Evolutionary conservation across 2,329 filamentous ascomycete species (phyloP), one percentile per base, ranked within the genome.

Genomic region (Phoma sp.): DNA sequence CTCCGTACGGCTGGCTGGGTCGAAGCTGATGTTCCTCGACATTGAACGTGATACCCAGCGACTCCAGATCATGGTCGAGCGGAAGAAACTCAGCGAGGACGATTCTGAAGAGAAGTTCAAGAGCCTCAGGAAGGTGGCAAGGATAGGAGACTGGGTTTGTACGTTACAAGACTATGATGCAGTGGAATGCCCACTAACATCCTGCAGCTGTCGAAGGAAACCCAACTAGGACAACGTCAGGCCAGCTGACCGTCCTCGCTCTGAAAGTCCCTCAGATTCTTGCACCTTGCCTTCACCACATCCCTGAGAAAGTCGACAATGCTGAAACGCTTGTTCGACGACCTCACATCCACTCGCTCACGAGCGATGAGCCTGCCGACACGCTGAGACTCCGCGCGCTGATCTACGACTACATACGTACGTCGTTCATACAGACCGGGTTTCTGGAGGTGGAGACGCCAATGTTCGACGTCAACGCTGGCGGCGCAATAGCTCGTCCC

Each of bases 381-480:
- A 85, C 87, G 1, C 78, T 98, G 45, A 83, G 87, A 29, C 80
- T 95, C 23, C 87, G 93, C 32, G 87, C 91, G 0, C 79, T 86
- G 33, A 84, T 98, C 55, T 87, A 91, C 59, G 86, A 87, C 54
- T 84, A 85, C 61, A 81, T 98, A 60, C 86, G 91, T 32, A 82
- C 85, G 46, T 91, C 89, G 71, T 85, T 98, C 50, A 80, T 90
- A 55, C 80, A 85, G 7, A 81, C 84, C 40, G 82, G 83, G 5
- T 97, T 97, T 68, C 79, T 92, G 48, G 93, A 97, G 76, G 92
- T 98, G 41, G 90, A 89, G 64, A 99, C 95, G 0, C 95, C 95
- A 0, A 91, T 98, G 52, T 81, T 99, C 47, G 88, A 90, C 7
- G 86, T 88, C 41, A 84, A 87, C 44, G 92, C 93, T 1, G 89